A percentile compares a stretch with the other conserved stretches of the same genome.
These are phyloP conservation scores for Pouteria campechiana DNA, from an alignment of 179 eudicot genomes.

Conservation along the genomic window DNA sequence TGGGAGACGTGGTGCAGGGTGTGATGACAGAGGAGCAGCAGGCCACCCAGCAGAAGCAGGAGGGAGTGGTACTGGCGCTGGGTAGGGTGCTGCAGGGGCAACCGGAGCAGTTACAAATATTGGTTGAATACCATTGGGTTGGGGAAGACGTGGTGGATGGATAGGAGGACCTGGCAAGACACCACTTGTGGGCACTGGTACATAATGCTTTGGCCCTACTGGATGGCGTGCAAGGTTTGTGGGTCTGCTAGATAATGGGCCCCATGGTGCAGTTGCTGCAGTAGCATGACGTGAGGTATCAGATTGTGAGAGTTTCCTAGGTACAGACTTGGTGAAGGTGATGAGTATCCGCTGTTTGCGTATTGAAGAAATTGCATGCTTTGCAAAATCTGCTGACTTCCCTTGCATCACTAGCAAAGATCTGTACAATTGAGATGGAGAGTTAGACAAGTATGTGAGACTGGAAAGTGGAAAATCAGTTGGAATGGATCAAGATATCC, in stretches of 20 bases:
- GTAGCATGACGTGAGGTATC: conserved; percentile 16
- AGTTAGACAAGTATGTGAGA: background rate
- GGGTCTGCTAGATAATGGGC: conserved; percentile 30
- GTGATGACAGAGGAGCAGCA: conserved; percentile 18
- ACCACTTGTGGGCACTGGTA: conserved; percentile 21
- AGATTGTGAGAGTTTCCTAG: conserved; percentile 16
- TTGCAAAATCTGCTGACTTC: conserved; percentile 31
- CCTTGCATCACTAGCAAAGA: conserved; percentile 54
- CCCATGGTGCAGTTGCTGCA: conserved; percentile 20
- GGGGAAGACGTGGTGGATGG: conserved; percentile 20
- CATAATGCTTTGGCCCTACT: conserved; percentile 32
- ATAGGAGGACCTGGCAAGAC: conserved; percentile 27
- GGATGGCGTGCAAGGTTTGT: conserved; percentile 23
- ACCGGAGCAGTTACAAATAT: conserved; percentile 27
- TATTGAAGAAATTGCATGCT: conserved; percentile 34
- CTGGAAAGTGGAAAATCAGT: too few relatives aligned
- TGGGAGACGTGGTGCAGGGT: conserved; percentile 21
- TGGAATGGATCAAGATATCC: too few relatives aligned
- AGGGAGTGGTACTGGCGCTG: conserved; percentile 30
- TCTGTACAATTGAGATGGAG: conserved; percentile 14
- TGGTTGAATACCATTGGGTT: conserved; percentile 32
- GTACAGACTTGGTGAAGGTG: conserved; percentile 34
- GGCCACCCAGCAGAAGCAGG: conserved; percentile 30
- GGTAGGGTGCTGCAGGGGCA: conserved; percentile 23
- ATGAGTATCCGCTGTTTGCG: conserved; percentile 40